phyloP scores from a whole-genome alignment of 1,284 basidiomycete genomes.

The Pulchroboletus neoregius region DNA sequence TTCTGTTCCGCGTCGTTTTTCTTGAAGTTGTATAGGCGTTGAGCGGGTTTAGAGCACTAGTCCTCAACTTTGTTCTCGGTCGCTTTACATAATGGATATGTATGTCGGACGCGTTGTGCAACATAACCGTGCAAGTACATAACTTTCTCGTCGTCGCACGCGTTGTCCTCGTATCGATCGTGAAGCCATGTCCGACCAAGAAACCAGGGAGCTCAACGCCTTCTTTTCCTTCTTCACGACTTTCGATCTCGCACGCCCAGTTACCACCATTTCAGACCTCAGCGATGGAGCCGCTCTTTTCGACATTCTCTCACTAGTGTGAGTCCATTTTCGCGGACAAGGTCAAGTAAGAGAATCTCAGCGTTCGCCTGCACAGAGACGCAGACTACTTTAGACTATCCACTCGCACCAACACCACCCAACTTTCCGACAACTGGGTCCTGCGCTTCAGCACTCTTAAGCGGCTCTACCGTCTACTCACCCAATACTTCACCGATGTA shows the following conservation, averaged over 20 bases:
- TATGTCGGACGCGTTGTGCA: neutral
- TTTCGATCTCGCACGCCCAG: conserved; percentile 62
- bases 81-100: conserved; percentile 27
- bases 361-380: conserved; percentile 52
- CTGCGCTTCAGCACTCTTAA: conserved; percentile 82
- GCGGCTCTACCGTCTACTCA: conserved; percentile 81
- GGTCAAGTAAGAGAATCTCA: conserved; percentile 11
- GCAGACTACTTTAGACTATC: conserved; percentile 71
- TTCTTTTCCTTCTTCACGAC: conserved; percentile 75
- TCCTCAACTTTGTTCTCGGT: neutral
- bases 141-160: conserved; percentile 5
- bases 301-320: conserved; percentile 71
- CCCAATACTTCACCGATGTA: conserved; percentile 80
- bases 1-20: conserved; percentile 37
- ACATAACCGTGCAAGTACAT: neutral
- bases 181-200: conserved; percentile 41
- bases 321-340: conserved; percentile 30
- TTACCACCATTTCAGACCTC: conserved; percentile 61
- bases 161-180: neutral
- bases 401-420: conserved; percentile 49
- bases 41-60: conserved; percentile 3
- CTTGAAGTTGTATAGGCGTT: conserved; percentile 38
- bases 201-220: conserved; percentile 66
- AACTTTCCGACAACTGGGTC: conserved; percentile 83
- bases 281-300: conserved; percentile 72